phyloP scores from a whole-genome alignment of 2,329 filamentous ascomycete genomes.

The Pseudogymnoascus sp. region DNA sequence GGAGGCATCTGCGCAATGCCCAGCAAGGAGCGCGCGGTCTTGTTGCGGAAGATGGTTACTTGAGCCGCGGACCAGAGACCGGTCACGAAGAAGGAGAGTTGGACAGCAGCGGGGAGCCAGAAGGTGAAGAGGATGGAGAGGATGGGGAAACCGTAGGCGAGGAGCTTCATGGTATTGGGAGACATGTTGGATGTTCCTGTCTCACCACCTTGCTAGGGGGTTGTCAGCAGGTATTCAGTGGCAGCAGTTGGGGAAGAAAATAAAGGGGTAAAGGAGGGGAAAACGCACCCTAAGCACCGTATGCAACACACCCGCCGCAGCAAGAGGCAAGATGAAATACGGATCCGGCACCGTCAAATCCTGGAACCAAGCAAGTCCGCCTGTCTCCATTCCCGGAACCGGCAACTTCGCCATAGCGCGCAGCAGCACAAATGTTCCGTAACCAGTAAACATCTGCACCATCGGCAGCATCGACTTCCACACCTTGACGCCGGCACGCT shows the following conservation, averaged over 20 bases:
- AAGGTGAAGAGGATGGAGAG: constrained; percentile 47
- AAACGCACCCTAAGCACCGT: constrained; percentile 23
- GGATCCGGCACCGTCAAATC: constrained; percentile 75
- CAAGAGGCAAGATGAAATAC: constrained; percentile 63
- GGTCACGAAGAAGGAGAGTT: constrained; percentile 54
- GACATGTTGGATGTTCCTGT: constrained; percentile 32
- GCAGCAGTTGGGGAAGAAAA: constrained; percentile 4
- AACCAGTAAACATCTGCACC: constrained; percentile 63
- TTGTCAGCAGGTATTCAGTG: neutral
- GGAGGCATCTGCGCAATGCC: constrained; percentile 32
- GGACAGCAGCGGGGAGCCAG: constrained; percentile 42
- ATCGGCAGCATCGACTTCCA: constrained; percentile 48
- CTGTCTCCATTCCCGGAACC: constrained; percentile 67
- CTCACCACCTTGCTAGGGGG: constrained; percentile 41
- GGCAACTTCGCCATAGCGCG: constrained; percentile 69
- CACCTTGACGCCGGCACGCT: constrained; percentile 46
- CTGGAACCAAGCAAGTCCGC: constrained; percentile 68
- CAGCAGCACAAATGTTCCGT: constrained; percentile 72
- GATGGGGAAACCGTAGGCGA: constrained; percentile 44
- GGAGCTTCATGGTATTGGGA: constrained; percentile 31
- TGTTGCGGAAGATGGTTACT: constrained; percentile 36
- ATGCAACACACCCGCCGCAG: constrained; percentile 54
- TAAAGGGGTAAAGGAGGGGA: neutral
- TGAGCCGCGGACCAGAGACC: constrained; percentile 36
- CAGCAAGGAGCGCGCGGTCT: constrained; percentile 32